phyloP scores from a whole-genome alignment of 75 land plant genomes.

The Azolla pinnata region DNA sequence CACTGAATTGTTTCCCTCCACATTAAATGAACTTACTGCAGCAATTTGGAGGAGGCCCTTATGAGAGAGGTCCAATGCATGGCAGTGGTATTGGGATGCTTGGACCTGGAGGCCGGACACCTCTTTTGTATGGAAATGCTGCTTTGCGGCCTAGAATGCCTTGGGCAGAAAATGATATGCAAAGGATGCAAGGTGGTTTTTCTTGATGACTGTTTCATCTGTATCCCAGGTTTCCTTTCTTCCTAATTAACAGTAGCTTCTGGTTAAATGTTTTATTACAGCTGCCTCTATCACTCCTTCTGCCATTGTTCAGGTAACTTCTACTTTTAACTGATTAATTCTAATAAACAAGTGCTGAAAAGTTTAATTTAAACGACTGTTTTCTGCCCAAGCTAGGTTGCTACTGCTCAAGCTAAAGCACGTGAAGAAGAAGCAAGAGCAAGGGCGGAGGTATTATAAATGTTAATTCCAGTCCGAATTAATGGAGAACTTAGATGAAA shows the following conservation, averaged over 20 bases:
- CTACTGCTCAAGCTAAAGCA: constrained; percentile 11
- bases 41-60: constrained; percentile 12
- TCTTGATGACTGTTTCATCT: too few species aligned
- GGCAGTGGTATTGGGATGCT: constrained; percentile 10
- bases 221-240: too few species aligned
- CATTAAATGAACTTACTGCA: constrained; percentile 2
- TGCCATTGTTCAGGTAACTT: constrained; percentile 9
- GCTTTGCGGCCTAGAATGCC: background rate
- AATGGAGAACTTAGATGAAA: background rate
- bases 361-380: background rate
- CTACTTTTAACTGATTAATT: background rate
- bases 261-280: too few species aligned
- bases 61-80: background rate
- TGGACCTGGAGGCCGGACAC: background rate
- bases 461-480: background rate
- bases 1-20: too few species aligned
- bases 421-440: constrained; percentile 13
- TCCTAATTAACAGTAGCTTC: too few species aligned
- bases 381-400: constrained; percentile 1
- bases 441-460: constrained; percentile 6
- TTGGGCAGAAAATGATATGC: background rate
- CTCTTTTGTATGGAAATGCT: background rate
- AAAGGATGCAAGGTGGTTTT: background rate
- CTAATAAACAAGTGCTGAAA: background rate
- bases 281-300: constrained; percentile 7